phyloP scores from a whole-genome alignment of 768 basidiomycete species.

The Thelephora ganbajun region DNA sequence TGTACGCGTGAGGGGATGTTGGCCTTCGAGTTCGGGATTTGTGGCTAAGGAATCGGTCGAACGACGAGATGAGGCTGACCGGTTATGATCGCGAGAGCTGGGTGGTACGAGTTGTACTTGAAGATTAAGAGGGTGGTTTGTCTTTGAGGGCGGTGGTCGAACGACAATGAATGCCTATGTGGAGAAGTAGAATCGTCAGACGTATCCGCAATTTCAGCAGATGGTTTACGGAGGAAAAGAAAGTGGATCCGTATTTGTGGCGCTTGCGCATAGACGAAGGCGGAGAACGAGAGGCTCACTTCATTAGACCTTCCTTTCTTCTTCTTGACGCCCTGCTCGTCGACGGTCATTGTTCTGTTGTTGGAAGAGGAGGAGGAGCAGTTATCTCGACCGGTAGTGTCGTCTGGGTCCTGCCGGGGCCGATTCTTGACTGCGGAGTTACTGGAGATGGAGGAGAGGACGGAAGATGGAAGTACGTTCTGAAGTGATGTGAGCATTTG shows the following conservation, averaged over 20 bases:
- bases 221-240: not conserved
- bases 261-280: constrained; percentile 1
- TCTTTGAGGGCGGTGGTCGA: constrained; percentile 72
- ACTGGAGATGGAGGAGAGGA: not conserved
- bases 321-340: constrained; percentile 24
- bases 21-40: not conserved
- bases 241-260: not conserved
- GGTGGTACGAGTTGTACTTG: constrained; percentile 87
- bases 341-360: constrained; percentile 5
- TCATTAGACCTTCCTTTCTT: constrained; percentile 34
- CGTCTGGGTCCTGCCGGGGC: not conserved
- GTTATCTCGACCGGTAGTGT: not conserved
- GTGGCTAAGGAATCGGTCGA: constrained; percentile 25
- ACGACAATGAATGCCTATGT: constrained; percentile 82
- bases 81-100: constrained; percentile 26
- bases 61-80: constrained; percentile 23
- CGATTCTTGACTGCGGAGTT: not conserved
- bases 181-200: not conserved
- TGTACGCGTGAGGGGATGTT: constrained; percentile 22
- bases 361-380: not conserved
- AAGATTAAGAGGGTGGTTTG: constrained; percentile 79
- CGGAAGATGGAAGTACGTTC: not conserved
- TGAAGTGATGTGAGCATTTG: too few relatives aligned
- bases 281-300: constrained; percentile 18
- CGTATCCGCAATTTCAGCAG: not conserved